Conservation (phyloP, 768 basidiomycete species). For the Cyclocybe aegerita region DNA sequence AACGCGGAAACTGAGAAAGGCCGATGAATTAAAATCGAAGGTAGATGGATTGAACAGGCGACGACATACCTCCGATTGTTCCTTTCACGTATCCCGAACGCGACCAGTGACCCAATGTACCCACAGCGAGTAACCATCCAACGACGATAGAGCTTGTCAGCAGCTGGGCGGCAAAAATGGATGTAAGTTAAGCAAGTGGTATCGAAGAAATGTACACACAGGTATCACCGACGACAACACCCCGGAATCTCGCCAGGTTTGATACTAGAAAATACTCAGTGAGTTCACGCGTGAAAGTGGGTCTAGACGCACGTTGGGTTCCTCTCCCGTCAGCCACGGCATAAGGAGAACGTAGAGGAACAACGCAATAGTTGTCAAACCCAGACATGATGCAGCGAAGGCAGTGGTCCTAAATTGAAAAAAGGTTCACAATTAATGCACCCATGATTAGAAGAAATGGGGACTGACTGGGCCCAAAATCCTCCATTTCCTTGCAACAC, state of each 20-base stretch:
- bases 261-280: constrained; percentile 48
- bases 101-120: constrained; percentile 69
- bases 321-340: constrained; percentile 65
- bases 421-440: background rate
- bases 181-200: background rate
- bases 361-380: constrained; percentile 59
- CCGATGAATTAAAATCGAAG: background rate
- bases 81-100: constrained; percentile 64
- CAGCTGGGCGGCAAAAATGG: constrained; percentile 31
- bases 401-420: constrained; percentile 46
- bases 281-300: background rate
- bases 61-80: constrained; percentile 55
- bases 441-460: background rate
- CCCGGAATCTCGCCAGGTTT: constrained; percentile 71
- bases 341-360: constrained; percentile 72
- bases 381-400: constrained; percentile 51
- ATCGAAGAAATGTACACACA: constrained; percentile 25
- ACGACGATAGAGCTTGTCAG: constrained; percentile 67
- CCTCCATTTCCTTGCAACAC: constrained; percentile 36
- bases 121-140: constrained; percentile 64
- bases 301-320: constrained; percentile 61
- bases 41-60: background rate
- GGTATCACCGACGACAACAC: constrained; percentile 69
- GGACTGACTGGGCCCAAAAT: constrained; percentile 56
- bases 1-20: constrained; percentile 55